Percentiles rank a stretch among this genome's conserved stretches.
phyloP scores from a whole-genome alignment of 2,329 filamentous ascomycete genomes.

The Beauveria medogensis region DNA sequence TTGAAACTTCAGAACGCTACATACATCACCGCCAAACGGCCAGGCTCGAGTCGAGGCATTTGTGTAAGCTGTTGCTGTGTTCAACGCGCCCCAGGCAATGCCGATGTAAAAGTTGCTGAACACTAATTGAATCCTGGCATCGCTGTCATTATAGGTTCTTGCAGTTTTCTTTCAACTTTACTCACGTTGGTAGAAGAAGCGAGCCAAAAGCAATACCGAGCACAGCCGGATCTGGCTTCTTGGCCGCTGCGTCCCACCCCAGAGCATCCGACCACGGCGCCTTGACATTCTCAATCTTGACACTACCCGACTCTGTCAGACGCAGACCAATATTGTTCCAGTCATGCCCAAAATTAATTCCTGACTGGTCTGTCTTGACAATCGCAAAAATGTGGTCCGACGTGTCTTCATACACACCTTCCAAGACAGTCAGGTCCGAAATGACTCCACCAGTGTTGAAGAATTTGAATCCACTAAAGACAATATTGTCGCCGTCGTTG shows the following conservation, averaged over 20 bases:
- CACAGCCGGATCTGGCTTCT: constrained; percentile 40
- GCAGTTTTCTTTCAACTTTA: background rate
- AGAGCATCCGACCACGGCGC: constrained; percentile 54
- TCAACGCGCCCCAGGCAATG: constrained; percentile 51
- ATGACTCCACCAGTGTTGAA: constrained; percentile 63
- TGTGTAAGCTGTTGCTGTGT: constrained; percentile 49
- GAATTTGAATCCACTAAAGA: constrained; percentile 56
- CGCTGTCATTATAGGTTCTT: too few relatives aligned
- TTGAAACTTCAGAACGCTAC: constrained; percentile 8
- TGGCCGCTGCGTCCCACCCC: constrained; percentile 46
- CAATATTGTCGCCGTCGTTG: constrained; percentile 42
- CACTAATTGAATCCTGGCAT: constrained; percentile 50
- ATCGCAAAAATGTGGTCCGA: constrained; percentile 55
- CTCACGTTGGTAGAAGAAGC: constrained; percentile 50
- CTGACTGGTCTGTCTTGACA: constrained; percentile 48
- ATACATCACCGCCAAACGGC: constrained; percentile 54
- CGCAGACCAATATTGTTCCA: constrained; percentile 59
- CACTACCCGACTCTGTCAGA: constrained; percentile 55
- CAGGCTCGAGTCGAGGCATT: constrained; percentile 49
- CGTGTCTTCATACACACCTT: constrained; percentile 51
- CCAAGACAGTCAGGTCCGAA: constrained; percentile 57
- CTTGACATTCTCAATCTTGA: constrained; percentile 49
- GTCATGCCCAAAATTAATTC: constrained; percentile 51
- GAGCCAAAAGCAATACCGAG: constrained; percentile 46
- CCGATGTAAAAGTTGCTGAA: constrained; percentile 60